Percentiles rank a stretch among this genome's conserved stretches.
Evolutionary conservation across 2,329 filamentous ascomycete species (phyloP).

Genomic region (Paecilomyces variotii): DNA sequence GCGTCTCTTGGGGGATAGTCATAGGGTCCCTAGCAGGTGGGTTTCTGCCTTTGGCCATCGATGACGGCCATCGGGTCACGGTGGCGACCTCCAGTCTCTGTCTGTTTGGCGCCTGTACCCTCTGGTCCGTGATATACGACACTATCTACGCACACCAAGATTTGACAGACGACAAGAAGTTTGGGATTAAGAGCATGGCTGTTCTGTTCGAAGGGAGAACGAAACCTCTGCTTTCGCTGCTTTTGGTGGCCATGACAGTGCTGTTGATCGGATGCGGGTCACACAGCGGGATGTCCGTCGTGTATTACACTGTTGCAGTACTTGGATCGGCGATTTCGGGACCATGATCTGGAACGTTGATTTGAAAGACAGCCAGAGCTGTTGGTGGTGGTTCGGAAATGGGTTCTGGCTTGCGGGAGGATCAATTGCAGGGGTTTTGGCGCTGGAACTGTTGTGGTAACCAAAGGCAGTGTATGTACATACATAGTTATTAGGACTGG

Average conservation of each 20-base stretch:
- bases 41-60: not conserved
- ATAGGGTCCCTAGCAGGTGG: constrained; percentile 1
- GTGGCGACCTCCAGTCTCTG: not conserved
- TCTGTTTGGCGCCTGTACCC: not conserved
- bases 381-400: constrained; percentile 3
- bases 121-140: constrained; percentile 79
- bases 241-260: not conserved
- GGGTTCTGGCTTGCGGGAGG: constrained; percentile 1
- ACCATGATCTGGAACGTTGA: not conserved
- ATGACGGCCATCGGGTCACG: not conserved
- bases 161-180: constrained; percentile 75
- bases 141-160: constrained; percentile 95
- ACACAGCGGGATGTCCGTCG: not conserved
- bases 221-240: not conserved
- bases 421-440: not conserved
- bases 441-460: too few relatives aligned
- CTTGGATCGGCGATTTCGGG: not conserved
- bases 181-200: constrained; percentile 82
- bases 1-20: constrained; percentile 75
- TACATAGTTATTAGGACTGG: too few relatives aligned
- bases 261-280: not conserved
- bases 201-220: constrained; percentile 28
- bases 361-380: not conserved
- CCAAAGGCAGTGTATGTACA: too few relatives aligned
- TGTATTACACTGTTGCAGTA: not conserved